A percentile compares a stretch with the other conserved stretches of the same genome.
phyloP scores from a whole-genome alignment of 305 asterid species.

The Solanum hybrid region DNA sequence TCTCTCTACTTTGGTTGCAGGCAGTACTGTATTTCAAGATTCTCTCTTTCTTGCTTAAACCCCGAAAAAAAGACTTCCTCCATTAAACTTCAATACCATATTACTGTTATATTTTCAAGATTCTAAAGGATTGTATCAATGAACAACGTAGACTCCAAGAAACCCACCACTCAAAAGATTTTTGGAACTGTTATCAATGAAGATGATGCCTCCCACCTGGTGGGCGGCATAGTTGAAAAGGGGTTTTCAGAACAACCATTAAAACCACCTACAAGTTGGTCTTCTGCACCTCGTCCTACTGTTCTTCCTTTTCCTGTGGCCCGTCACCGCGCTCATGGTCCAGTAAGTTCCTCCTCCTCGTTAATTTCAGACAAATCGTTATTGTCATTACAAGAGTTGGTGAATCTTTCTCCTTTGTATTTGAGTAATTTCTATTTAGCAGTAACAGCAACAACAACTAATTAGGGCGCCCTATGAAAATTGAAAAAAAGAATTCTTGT shows the following conservation, averaged over 20 bases:
- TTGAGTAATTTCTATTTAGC: neutral
- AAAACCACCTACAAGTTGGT: constrained; percentile 19
- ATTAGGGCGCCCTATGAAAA: neutral
- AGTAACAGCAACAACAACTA: neutral
- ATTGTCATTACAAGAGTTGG: neutral
- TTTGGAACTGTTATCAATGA: constrained; percentile 27
- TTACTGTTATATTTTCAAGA: neutral
- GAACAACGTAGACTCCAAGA: constrained; percentile 20
- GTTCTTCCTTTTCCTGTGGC: constrained; percentile 63
- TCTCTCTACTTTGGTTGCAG: neutral
- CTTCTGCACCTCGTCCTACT: constrained; percentile 54
- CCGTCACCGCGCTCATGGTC: constrained; percentile 42
- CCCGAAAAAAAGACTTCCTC: neutral
- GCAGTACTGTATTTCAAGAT: neutral
- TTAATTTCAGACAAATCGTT: neutral
- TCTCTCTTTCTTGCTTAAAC: neutral
- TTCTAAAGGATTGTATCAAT: neutral
- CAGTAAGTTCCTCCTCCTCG: constrained; percentile 16
- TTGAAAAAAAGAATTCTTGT: neutral
- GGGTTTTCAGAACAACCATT: constrained; percentile 48
- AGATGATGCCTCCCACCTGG: constrained; percentile 41
- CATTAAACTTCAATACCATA: neutral
- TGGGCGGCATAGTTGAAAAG: constrained; percentile 86
- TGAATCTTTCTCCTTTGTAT: neutral
- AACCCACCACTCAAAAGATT: constrained; percentile 19